Percentiles rank a stretch among this genome's conserved stretches.
These are phyloP conservation scores for Colletotrichum euphorbiae DNA, from an alignment of 2,329 filamentous ascomycete genomes.

Conservation along the genomic window DNA sequence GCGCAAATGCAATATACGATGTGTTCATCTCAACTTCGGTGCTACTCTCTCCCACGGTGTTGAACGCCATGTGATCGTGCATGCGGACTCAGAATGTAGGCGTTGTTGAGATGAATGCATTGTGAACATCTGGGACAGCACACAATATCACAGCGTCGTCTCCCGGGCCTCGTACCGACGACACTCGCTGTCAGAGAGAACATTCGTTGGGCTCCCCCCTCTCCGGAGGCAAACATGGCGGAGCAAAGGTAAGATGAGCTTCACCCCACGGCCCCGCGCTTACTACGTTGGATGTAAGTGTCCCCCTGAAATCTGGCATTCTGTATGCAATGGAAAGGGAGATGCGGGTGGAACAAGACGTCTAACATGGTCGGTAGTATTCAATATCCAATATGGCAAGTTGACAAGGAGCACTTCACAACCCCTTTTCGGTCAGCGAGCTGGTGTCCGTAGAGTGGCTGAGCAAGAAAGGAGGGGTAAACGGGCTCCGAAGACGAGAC, in stretches of 20 bases:
- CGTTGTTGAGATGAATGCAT: background rate
- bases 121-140: background rate
- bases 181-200: background rate
- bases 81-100: background rate
- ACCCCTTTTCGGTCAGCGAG: background rate
- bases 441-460: too few relatives aligned
- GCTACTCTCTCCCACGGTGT: background rate
- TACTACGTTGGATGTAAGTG: background rate
- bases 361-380: background rate
- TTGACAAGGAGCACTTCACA: background rate
- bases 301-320: slow-evolving; percentile 6
- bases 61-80: background rate
- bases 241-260: background rate
- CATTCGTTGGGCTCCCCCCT: background rate
- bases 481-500: too few relatives aligned
- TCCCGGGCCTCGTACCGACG: too few relatives aligned
- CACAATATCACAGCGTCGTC: background rate
- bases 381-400: too few relatives aligned
- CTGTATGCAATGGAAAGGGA: slow-evolving; percentile 7
- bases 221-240: background rate
- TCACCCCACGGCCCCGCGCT: slow-evolving; percentile 19
- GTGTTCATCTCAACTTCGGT: slow-evolving; percentile 38
- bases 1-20: slow-evolving; percentile 53
- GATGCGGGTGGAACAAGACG: slow-evolving; percentile 6
- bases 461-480: too few relatives aligned